A percentile compares a stretch with the other conserved stretches of the same genome.
Evolutionary conservation across 2,329 filamentous ascomycete genomes (phyloP).

Genomic region (Hypoxylon sp.): DNA sequence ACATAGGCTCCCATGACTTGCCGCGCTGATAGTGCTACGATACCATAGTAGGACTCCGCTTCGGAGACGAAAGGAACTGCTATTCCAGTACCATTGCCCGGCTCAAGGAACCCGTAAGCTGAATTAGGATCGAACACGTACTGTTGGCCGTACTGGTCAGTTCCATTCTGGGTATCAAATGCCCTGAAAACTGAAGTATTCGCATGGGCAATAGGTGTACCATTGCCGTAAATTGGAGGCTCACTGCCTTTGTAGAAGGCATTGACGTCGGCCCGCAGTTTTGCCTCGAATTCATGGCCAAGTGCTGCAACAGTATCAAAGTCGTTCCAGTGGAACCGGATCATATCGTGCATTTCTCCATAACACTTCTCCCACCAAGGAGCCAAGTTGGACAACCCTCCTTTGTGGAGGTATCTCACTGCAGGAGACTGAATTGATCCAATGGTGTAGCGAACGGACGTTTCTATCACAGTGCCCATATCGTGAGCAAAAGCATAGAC

Average conservation of each 20-base stretch:
- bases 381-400: constrained; percentile 76
- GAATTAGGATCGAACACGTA: constrained; percentile 43
- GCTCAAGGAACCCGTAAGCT: constrained; percentile 48
- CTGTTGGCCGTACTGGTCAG: constrained; percentile 47
- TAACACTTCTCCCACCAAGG: constrained; percentile 82
- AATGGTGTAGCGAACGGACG: constrained; percentile 75
- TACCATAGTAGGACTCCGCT: constrained; percentile 80
- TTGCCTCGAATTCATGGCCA: constrained; percentile 75
- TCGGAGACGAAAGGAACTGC: constrained; percentile 80
- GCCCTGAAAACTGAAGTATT: constrained; percentile 51
- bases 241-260: constrained; percentile 66
- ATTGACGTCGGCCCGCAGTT: constrained; percentile 75
- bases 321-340: constrained; percentile 78
- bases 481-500: constrained; percentile 78
- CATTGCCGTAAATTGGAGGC: constrained; percentile 68
- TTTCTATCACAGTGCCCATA: constrained; percentile 54
- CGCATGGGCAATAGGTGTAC: constrained; percentile 59
- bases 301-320: constrained; percentile 71
- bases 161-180: constrained; percentile 42
- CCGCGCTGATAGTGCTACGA: constrained; percentile 80
- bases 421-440: constrained; percentile 79
- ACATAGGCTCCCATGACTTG: constrained; percentile 84
- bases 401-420: constrained; percentile 76
- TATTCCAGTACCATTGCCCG: constrained; percentile 63
- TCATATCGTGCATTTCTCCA: constrained; percentile 66